These are phyloP conservation scores for Conoideocrella luteorostrata DNA, from an alignment of 2,329 filamentous ascomycete genomes.

Conservation along the genomic window DNA sequence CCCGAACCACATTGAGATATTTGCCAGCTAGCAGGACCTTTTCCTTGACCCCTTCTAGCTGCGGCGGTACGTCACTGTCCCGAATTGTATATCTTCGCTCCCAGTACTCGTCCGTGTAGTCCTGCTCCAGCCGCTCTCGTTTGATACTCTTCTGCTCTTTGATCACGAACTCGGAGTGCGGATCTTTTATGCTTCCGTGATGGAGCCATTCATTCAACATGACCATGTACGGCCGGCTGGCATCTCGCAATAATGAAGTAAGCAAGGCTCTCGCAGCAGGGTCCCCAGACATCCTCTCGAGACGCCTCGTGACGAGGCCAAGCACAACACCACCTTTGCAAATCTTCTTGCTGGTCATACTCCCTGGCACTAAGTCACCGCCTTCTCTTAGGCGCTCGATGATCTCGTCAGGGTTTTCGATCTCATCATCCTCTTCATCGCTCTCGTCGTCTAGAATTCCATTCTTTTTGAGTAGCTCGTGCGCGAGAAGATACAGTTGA, in stretches of 20 bases:
- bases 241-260: conserved; percentile 75
- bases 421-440: conserved; percentile 62
- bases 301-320: conserved; percentile 72
- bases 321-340: conserved; percentile 98
- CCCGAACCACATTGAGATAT: conserved; percentile 94
- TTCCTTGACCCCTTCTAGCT: conserved; percentile 83
- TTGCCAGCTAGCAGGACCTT: conserved; percentile 94
- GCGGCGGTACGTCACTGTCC: conserved; percentile 83
- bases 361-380: conserved; percentile 70
- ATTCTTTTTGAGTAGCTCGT: conserved; percentile 84
- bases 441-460: conserved; percentile 76
- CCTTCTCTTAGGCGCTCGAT: conserved; percentile 84
- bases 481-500: conserved; percentile 80
- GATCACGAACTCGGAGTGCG: conserved; percentile 87
- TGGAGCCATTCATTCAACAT: conserved; percentile 99
- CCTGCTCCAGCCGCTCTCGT: conserved; percentile 82
- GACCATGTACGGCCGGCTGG: conserved; percentile 89
- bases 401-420: conserved; percentile 84
- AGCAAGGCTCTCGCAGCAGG: conserved; percentile 78
- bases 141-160: conserved; percentile 95
- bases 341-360: conserved; percentile 79
- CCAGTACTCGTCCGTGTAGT: conserved; percentile 99
- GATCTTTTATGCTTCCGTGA: conserved; percentile 89
- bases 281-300: conserved; percentile 89
- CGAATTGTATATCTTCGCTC: conserved; percentile 94